Conservation (phyloP, 73 alveolate species). For the Paramecium tetraurelia region DNA sequence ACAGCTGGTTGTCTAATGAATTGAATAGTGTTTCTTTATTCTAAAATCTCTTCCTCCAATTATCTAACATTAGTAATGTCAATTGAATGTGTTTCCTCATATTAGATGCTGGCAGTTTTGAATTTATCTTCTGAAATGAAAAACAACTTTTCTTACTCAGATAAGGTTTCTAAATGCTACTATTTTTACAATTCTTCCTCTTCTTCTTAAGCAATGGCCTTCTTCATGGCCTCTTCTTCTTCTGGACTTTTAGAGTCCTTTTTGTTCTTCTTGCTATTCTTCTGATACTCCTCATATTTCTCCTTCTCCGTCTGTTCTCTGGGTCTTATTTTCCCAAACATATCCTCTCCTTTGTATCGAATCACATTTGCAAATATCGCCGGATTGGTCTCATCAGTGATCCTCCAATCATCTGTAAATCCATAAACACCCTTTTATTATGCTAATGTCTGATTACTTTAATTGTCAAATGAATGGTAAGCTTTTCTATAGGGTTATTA, state of each 20-base stretch:
- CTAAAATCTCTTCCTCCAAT: constrained; percentile 72
- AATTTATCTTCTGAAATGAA: constrained; percentile 72
- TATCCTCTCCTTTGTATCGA: constrained; percentile 48
- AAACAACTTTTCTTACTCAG: constrained; percentile 73
- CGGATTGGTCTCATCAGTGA: constrained; percentile 55
- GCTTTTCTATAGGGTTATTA: constrained; percentile 51
- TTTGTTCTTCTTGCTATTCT: constrained; percentile 59
- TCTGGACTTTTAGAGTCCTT: constrained; percentile 72
- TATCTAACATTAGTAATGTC: constrained; percentile 68
- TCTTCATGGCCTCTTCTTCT: constrained; percentile 69
- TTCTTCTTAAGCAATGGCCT: constrained; percentile 72
- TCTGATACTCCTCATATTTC: constrained; percentile 74
- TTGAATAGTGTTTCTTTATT: constrained; percentile 5
- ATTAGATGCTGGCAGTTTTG: constrained; percentile 77
- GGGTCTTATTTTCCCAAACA: constrained; percentile 66
- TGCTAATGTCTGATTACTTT: background rate
- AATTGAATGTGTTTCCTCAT: constrained; percentile 68
- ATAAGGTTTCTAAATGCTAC: constrained; percentile 71
- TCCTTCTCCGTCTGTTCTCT: constrained; percentile 78
- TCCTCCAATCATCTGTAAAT: constrained; percentile 61
- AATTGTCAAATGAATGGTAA: background rate
- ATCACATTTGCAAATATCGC: constrained; percentile 62
- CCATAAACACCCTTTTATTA: constrained; percentile 47
- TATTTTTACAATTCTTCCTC: constrained; percentile 71
- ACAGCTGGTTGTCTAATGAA: constrained; percentile 45